Base-by-base conservation (phyloP, 2,329 filamentous ascomycete genomes). In the Epichloe bromicola region DNA sequence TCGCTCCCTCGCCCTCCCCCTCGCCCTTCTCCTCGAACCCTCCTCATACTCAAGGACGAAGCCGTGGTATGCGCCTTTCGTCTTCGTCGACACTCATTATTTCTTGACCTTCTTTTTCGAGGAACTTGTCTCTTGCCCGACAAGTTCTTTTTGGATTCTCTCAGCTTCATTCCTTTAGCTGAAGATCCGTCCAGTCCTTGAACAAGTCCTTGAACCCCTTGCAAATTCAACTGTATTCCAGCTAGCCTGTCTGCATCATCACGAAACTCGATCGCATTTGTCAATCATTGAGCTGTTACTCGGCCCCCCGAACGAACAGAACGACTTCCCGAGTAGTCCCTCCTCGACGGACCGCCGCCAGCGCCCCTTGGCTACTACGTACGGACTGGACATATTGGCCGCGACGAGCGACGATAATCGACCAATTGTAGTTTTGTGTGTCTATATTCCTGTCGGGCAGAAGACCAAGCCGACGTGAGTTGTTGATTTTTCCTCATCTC, bases 111-210 rank as follows among this genome's bases (percentile, higher is more conserved):
- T 45, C 20, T 34, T 42, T 52, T 43, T 51, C 44, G 4, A 37
- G 17, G 33, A 14, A 14, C 48, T 47, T 49, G 17, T 46, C 30
- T 30, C 10, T 46, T 37, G 33, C 44, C 14, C 14, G 38, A 45
- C 51, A 46, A 38, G 14, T 41, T 40, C 38, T 37, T 53, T 19
- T 37, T 10, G 46, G 46, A 49, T 54, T 41, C 30, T 39, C 54
- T 46, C 59, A 60, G 60, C 58, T 61, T 62, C 57, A 61, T 60
- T 62, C 62, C 61, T 59, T 64, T 54, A 58, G 59, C 60, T 55
- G 62, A 58, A 59, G 63, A 61, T 67, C 65, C 66, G 67, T 68
- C 69, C 69, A 61, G 61, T 67, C 42, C 48, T 30, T n/a, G n/a
- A 39, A 33, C 48, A 26, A 60, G 61, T 67, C 42, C 48, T 30